These are phyloP conservation scores for Pseudogymnoascus sp. DNA, from an alignment of 2,329 filamentous ascomycete species.

Conservation along the genomic window DNA sequence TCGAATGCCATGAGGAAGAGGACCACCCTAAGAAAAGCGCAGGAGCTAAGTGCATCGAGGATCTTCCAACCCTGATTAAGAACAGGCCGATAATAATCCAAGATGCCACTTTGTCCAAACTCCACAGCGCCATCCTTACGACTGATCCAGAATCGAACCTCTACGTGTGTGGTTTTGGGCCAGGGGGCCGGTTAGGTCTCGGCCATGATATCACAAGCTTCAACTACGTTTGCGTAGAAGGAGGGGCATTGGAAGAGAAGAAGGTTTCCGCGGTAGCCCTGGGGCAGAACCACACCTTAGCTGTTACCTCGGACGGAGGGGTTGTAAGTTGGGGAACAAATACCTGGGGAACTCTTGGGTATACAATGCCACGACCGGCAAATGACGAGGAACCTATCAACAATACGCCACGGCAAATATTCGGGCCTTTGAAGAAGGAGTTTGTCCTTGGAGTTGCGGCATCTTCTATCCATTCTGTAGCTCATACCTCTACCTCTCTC, in stretches of 20 bases:
- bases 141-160: conserved; percentile 82
- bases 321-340: conserved; percentile 95
- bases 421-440: conserved; percentile 85
- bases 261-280: conserved; percentile 71
- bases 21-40: conserved; percentile 18
- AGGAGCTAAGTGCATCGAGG: conserved; percentile 28
- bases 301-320: conserved; percentile 76
- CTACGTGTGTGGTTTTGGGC: conserved; percentile 86
- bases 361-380: conserved; percentile 58
- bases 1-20: conserved; percentile 35
- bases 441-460: conserved; percentile 73
- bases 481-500: conserved; percentile 69
- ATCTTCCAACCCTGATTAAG: conserved; percentile 64
- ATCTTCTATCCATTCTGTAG: conserved; percentile 84
- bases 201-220: conserved; percentile 88
- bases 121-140: conserved; percentile 84
- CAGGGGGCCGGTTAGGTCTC: conserved; percentile 78
- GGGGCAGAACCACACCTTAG: conserved; percentile 86
- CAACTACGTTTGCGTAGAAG: conserved; percentile 73
- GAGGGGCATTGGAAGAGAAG: conserved; percentile 62
- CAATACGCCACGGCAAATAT: conserved; percentile 75
- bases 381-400: conserved; percentile 80
- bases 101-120: conserved; percentile 79
- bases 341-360: conserved; percentile 76
- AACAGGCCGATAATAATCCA: conserved; percentile 67